Evolutionary conservation across 441 rosid genomes (phyloP).

Genomic region (Kokia cookei): DNA sequence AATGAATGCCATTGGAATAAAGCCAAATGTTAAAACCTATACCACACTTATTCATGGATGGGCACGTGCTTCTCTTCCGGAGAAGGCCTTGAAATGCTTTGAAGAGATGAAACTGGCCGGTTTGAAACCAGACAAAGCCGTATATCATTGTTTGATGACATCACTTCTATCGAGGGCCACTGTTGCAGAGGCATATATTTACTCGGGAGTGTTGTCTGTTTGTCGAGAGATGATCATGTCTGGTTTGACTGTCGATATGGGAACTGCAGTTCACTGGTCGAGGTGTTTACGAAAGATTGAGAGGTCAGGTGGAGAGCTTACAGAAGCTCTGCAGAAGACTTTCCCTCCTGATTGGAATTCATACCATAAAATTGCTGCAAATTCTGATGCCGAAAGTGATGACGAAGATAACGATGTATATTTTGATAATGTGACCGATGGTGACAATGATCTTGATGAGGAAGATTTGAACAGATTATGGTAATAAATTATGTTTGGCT

Average conservation of each 20-base stretch:
- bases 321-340: conserved; percentile 86
- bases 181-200: conserved; percentile 68
- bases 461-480: conserved; percentile 30
- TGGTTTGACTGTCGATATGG: conserved; percentile 83
- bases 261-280: conserved; percentile 94
- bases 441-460: conserved; percentile 13
- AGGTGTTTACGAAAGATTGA: conserved; percentile 73
- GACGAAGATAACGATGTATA: conserved; percentile 20
- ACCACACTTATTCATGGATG: conserved; percentile 91
- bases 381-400: conserved; percentile 28
- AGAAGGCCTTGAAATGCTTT: conserved; percentile 76
- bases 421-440: conserved; percentile 14
- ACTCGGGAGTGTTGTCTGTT: conserved; percentile 49
- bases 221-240: conserved; percentile 76
- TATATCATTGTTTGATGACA: conserved; percentile 87
- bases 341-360: conserved; percentile 94
- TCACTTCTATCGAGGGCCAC: conserved; percentile 78
- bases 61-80: conserved; percentile 93
- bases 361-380: conserved; percentile 24
- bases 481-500: not conserved
- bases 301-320: conserved; percentile 83
- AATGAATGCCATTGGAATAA: conserved; percentile 62
- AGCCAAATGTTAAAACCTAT: conserved; percentile 84
- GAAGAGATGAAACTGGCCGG: conserved; percentile 77
- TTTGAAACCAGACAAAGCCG: conserved; percentile 80